A percentile compares a stretch with the other conserved stretches of the same genome.
phyloP scores from a whole-genome alignment of 352 stramenopile species.

The Halophytophthora batemanensis region DNA sequence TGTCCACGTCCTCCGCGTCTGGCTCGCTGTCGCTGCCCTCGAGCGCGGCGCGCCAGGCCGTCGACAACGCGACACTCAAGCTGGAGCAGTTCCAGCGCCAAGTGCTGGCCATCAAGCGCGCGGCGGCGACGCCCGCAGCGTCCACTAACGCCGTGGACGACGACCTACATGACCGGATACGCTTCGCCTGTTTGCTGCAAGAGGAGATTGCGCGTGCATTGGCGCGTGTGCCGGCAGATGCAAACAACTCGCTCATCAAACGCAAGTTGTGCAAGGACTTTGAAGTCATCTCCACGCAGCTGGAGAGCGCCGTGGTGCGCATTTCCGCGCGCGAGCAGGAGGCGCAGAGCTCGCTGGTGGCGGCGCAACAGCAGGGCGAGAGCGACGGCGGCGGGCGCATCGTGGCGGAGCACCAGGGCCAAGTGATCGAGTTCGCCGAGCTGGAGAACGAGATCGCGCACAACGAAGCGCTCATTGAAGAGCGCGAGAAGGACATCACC shows the following conservation, averaged over 20 bases:
- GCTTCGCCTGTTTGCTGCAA: slow-evolving; percentile 78
- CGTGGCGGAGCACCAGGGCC: slow-evolving; percentile 64
- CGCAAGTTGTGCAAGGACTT: slow-evolving; percentile 84
- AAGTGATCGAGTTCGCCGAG: slow-evolving; percentile 77
- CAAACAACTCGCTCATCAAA: slow-evolving; percentile 66
- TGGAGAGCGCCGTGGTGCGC: slow-evolving; percentile 64
- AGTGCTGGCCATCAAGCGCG: slow-evolving; percentile 75
- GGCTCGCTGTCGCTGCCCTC: slow-evolving; percentile 16
- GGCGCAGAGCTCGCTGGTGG: slow-evolving; percentile 47
- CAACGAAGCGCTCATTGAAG: slow-evolving; percentile 88
- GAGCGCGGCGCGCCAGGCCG: slow-evolving; percentile 37
- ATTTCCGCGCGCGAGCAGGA: slow-evolving; percentile 64
- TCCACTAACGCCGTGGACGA: slow-evolving; percentile 46
- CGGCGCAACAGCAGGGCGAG: slow-evolving; percentile 25
- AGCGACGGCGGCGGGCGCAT: slow-evolving; percentile 30
- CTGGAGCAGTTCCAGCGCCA: slow-evolving; percentile 84
- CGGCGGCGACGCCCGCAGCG: slow-evolving; percentile 14
- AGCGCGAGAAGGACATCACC: slow-evolving; percentile 83
- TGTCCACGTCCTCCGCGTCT: slow-evolving; percentile 8
- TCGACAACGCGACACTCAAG: slow-evolving; percentile 72
- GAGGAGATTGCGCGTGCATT: slow-evolving; percentile 75
- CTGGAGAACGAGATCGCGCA: slow-evolving; percentile 84
- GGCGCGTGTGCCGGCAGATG: slow-evolving; percentile 50
- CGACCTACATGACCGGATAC: slow-evolving; percentile 81
- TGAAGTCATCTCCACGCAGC: slow-evolving; percentile 65